These are phyloP conservation scores for Pharnaceum exiguum DNA, from an alignment of 148 eudicot genomes.

Conservation along the genomic window DNA sequence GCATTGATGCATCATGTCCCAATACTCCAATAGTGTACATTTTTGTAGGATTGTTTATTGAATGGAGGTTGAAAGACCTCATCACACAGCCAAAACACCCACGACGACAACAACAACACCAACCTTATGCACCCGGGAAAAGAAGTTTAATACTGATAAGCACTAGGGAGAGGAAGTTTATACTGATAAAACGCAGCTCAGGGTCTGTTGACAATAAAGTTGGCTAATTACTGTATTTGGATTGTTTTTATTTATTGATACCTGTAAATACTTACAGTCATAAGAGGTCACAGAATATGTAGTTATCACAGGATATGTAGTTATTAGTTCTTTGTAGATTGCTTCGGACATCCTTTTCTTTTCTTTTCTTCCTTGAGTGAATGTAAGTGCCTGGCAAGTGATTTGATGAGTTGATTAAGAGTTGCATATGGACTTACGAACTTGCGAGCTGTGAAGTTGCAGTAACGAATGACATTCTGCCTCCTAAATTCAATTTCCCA, in stretches of 20 bases:
- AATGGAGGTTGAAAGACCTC: too few species aligned
- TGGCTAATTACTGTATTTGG: constrained; percentile 2
- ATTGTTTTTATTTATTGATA: constrained; percentile 4
- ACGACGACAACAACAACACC: too few species aligned
- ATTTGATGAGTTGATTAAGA: too few species aligned
- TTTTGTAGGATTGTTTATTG: background rate
- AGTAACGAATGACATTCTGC: too few species aligned
- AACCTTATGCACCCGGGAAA: background rate
- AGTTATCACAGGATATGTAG: constrained; percentile 1
- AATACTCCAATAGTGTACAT: too few species aligned
- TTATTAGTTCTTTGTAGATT: background rate
- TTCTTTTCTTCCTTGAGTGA: too few species aligned
- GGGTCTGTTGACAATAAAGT: constrained; percentile 5
- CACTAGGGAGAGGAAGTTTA: background rate
- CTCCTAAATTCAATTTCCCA: too few species aligned
- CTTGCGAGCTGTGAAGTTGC: too few species aligned
- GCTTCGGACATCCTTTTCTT: too few species aligned
- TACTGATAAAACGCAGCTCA: background rate
- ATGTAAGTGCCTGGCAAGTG: too few species aligned
- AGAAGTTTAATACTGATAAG: background rate
- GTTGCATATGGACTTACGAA: too few species aligned
- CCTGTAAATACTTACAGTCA: constrained; percentile 22
- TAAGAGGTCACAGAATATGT: background rate
- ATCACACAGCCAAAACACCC: too few species aligned
- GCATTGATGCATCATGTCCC: background rate